Evolutionary conservation across 371 early-diverging fungal genomes (phyloP), one percentile per base, ranked within the genome.

Genomic region (Mucor ambiguus): DNA sequence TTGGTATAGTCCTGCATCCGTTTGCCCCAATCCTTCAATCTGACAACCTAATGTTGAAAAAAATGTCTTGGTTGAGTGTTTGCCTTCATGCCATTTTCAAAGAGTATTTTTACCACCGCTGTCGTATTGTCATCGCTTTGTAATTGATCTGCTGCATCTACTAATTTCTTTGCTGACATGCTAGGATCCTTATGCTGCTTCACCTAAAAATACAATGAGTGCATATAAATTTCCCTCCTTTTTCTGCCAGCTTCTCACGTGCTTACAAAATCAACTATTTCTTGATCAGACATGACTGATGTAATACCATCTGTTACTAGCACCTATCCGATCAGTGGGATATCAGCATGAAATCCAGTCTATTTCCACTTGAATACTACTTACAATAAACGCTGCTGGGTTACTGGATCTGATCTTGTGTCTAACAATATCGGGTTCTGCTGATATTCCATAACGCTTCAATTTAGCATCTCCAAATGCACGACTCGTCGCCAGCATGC

Each of bases 101-200:
- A 59, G 18, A 33, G 26, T 24, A 33, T 48, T 56, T 49, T 80
- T 80, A 88, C 89, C 81, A 89, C 69, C 12, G 89, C 89, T 2
- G 90, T 92, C 58, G 83, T 79, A 69, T 93, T 93, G 63, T 93
- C 93, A 59, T 91, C 89, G 7, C 92, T 83, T n/a, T 90, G 91
- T 49, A 90, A 72, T 28, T 86, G 86, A 70, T 93, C 93, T n/a
- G 87, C 90, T 10, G 83, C 66, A 59, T 90, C 89, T 12, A 90
- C 84, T 6, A 93, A 63, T 64, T 80, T 78, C 60, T 79, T 78
- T 3, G 91, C 89, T 10, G 91, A 85, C 22, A 64, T 59, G 0
- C 81, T 80, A 22, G 93, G 92, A 44, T 85, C 77, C 28, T 69
- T 68, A 46, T 81, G 75, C 60, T 80, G 78, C 68, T 90, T 90